Base-by-base conservation (phyloP, 2,329 filamentous ascomycete genomes). In the Pleochaeta shiraiana region DNA sequence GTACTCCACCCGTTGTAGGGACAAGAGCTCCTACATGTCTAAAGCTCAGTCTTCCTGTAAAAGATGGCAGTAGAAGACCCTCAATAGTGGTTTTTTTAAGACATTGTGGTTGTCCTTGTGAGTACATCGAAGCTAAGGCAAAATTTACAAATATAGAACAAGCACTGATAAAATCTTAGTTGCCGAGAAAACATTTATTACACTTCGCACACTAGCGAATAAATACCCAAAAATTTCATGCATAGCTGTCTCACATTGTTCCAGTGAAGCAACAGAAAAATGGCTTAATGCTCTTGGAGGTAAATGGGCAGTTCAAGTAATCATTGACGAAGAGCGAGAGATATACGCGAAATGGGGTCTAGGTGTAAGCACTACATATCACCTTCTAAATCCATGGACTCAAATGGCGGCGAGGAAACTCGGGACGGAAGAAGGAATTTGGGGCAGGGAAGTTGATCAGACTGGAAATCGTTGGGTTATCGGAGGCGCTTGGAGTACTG, bases 61-160 rank as follows among this genome's bases (percentile, higher is more conserved):
- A 79, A 1, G 74, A 76, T 70, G 73, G 74, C 21, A 81, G 79
- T 69, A 73, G 74, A 26, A 81, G 79, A 69, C 81, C 83, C 0
- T 80, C 79, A 0, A 71, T 90, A 2, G 74, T 90, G 28, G 78
- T 82, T 5, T 90, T 90, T 70, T 76, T 90, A 26, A 79, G 87
- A 55, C 84, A 88, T 72, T 88, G 84, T 71, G 86, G 86, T 30
- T 88, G 85, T 75, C 85, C 86, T n/a, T 90, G 86, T 86, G 79
- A 71, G 80, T 74, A 43, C 2, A 43, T 43, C n/a, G n/a, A n/a
- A n/a, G n/a, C n/a, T n/a, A n/a, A n/a, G n/a, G 9, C 9, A 43
- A 43, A 14, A 11, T 12, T 14, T 43, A 43, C n/a, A 2, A 19
- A 43, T 43, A 19, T 19, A 60, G 64, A 39, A 64, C 24, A 59